Conservation (phyloP, 1,139 yeast genomes). For the Magnusiomyces magnusii region DNA sequence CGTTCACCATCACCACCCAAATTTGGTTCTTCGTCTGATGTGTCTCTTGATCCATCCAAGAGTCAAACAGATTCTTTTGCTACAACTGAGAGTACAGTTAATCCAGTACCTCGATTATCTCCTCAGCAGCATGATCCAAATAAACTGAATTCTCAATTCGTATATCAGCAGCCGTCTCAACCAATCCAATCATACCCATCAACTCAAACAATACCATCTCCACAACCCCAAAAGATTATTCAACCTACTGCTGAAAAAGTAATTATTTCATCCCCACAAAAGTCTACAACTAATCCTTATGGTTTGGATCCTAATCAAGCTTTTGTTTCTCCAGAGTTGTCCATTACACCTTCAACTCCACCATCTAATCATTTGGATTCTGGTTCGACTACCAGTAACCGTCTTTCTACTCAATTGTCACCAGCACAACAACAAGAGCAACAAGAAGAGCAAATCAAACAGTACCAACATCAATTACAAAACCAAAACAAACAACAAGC, state of each 20-base stretch:
- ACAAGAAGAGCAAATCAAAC: slow-evolving; percentile 10
- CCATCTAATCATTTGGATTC: not conserved
- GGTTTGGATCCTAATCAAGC: not conserved
- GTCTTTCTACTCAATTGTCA: not conserved
- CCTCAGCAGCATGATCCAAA: not conserved
- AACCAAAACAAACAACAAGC: slow-evolving; percentile 16
- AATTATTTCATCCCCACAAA: not conserved
- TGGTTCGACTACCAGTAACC: not conserved
- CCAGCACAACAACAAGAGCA: slow-evolving; percentile 11
- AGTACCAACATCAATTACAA: slow-evolving; percentile 16
- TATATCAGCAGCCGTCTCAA: not conserved
- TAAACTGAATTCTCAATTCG: not conserved
- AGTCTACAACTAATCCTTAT: not conserved
- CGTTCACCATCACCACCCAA: slow-evolving; percentile 10
- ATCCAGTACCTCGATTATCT: not conserved
- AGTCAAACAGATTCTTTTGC: slow-evolving; percentile 11
- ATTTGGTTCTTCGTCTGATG: not conserved
- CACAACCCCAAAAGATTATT: not conserved
- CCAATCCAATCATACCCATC: not conserved
- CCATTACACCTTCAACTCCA: not conserved
- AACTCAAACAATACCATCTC: not conserved
- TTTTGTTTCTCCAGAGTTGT: too few relatives aligned
- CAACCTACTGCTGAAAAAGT: not conserved
- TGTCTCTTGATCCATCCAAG: not conserved
- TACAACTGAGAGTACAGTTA: slow-evolving; percentile 15